These are phyloP conservation scores for Tylopilus orsonianus DNA, from an alignment of 1,284 basidiomycete genomes.

Conservation along the genomic window DNA sequence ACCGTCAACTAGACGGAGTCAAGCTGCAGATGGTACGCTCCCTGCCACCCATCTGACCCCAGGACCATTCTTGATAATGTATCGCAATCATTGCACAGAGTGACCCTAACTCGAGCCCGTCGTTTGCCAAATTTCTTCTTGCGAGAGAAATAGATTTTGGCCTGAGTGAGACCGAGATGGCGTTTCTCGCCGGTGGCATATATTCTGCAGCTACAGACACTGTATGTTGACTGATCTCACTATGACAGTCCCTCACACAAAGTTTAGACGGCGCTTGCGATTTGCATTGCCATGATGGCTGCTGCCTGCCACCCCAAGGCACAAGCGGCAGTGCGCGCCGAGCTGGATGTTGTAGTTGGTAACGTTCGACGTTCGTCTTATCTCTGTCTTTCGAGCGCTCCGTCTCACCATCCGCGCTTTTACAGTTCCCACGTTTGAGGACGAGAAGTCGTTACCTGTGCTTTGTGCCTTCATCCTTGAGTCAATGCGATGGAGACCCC, in stretches of 20 bases:
- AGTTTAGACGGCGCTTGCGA: conserved; percentile 1
- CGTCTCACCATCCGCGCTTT: neutral
- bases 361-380: conserved; percentile 3
- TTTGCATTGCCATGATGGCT: conserved; percentile 1
- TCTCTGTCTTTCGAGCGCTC: neutral
- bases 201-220: conserved; percentile 8
- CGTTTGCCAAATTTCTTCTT: conserved; percentile 15
- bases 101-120: conserved; percentile 6
- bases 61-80: neutral
- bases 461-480: conserved; percentile 17
- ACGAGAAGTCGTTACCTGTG: conserved; percentile 5
- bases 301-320: conserved; percentile 10
- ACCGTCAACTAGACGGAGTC: conserved; percentile 2
- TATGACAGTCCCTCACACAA: neutral
- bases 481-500: conserved; percentile 13
- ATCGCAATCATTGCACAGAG: conserved; percentile 1
- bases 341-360: conserved; percentile 14
- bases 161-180: conserved; percentile 16
- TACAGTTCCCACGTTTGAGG: conserved; percentile 12
- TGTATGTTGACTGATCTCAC: conserved; percentile 2
- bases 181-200: conserved; percentile 12
- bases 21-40: conserved; percentile 13
- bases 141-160: conserved; percentile 3
- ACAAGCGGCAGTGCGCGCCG: conserved; percentile 14
- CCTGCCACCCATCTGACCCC: neutral